Evolutionary conservation across 2,329 filamentous ascomycete species (phyloP).

Genomic region (Calycina marina): DNA sequence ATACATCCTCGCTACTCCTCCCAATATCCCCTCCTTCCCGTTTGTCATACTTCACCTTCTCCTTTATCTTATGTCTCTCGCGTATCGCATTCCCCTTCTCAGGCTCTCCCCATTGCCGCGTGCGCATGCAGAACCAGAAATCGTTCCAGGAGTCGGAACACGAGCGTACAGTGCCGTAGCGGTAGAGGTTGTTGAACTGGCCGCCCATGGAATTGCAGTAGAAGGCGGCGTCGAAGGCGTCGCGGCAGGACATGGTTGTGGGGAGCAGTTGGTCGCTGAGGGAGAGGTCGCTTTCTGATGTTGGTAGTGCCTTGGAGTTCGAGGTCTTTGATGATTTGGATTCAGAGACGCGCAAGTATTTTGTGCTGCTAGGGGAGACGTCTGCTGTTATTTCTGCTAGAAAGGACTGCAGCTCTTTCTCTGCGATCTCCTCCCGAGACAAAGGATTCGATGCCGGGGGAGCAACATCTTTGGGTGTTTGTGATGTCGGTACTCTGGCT

Average conservation of each 20-base stretch:
- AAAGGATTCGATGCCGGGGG: slow-evolving; percentile 9
- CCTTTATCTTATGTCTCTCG: slow-evolving; percentile 25
- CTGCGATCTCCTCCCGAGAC: slow-evolving; percentile 19
- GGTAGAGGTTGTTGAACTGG: slow-evolving; percentile 85
- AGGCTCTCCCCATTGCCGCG: slow-evolving; percentile 44
- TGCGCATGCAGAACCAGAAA: slow-evolving; percentile 97
- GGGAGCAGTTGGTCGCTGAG: slow-evolving; percentile 60
- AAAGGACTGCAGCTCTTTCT: slow-evolving; percentile 23
- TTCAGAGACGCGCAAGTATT: slow-evolving; percentile 16
- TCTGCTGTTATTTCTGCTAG: slow-evolving; percentile 21
- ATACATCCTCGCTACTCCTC: slow-evolving; percentile 81
- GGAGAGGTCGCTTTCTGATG: slow-evolving; percentile 19
- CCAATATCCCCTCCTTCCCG: slow-evolving; percentile 41
- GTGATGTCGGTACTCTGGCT: slow-evolving; percentile 3
- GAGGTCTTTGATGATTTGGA: slow-evolving; percentile 5
- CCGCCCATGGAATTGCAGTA: slow-evolving; percentile 86
- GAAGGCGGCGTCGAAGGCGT: slow-evolving; percentile 85
- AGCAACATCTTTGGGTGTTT: slow-evolving; percentile 7
- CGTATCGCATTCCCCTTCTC: slow-evolving; percentile 36
- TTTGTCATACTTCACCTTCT: slow-evolving; percentile 41
- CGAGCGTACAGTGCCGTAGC: slow-evolving; percentile 59
- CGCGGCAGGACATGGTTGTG: slow-evolving; percentile 72
- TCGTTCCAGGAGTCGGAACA: slow-evolving; percentile 83
- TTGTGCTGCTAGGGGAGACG: slow-evolving; percentile 11
- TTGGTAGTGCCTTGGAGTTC: slow-evolving; percentile 2